Evolutionary conservation across 306 rosid species (phyloP), one percentile per base, ranked within the genome.

Genomic region (Abrus precatorius): DNA sequence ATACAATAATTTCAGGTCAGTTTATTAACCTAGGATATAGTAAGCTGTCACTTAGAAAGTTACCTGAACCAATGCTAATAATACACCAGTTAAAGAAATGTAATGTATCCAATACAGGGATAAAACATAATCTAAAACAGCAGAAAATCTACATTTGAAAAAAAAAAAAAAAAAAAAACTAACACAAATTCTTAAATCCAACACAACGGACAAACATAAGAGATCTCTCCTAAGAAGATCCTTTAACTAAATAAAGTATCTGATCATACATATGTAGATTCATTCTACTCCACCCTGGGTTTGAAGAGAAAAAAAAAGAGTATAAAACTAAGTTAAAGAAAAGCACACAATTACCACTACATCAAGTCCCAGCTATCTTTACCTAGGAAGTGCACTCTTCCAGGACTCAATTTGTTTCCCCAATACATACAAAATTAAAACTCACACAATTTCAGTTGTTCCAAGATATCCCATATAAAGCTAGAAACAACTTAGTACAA

Each of bases 381-480:
- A 72, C 49, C 44, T 20, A 6, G 55, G 66, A 73, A 73, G 36
- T 73, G 66, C 68, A 50, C 67, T 73, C 72, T 27, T 67, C 72
- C n/a, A 43, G 20, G 54, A 43, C 72, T 43, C 64, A 76, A 71
- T 65, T 47, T 41, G 54, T 77, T 54, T 54, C 60, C n/a, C 32
- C 50, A 82, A 76, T 59, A 54, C 77, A 67, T 8, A 59, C 3
- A 43, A 66, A 30, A 74, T 10, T 27, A 29, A 74, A 57, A 82
- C 53, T 27, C 55, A 52, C 70, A 71, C 13, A 68, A 3, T 74
- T 80, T 78, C 40, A 53, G 59, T 54, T 43, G 55, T 62, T 4
- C 49, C 30, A 80, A 38, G 40, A 54, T 72, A 82, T 52, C 66
- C 74, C 79, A 80, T 38, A 74, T 69, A 70, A 75, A 68, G 43